Base-by-base conservation (phyloP, 2,329 filamentous ascomycete species). In the Epichloe gansuensis region DNA sequence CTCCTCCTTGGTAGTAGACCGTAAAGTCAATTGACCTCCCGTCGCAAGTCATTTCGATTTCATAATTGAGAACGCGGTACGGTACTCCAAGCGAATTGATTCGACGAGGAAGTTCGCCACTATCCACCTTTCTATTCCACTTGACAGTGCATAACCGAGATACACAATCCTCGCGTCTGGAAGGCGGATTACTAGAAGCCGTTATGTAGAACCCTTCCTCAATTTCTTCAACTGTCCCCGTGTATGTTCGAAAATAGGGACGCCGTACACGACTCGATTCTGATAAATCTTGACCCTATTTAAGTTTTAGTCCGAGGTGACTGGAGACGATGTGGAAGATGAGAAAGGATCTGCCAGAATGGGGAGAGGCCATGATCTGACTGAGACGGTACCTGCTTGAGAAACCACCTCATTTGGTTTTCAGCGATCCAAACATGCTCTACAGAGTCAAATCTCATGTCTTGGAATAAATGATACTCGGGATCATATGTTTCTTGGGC, bases 401-500 rank as follows among this genome's bases (percentile, higher is more conserved):
- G 51, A 43, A 66, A 69, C 67, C 67, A 69, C 0, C 52, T 8
- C 5, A 62, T 59, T 25, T 68, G 66, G 5, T 60, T 49, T 0
- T 0, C 0, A 0, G 58, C 63, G 1, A 2, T 48, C 12, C 56
- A 66, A 0, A 13, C 1, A 0, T 53, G 46, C 0, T 52, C 1
- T 0, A 50, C 0, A 0, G 55, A 15, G 4, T 23, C 44, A 59
- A 60, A 67, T 0, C 0, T 2, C 13, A 48, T 61, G 25, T 66
- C 59, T 0, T 12, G 5, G 0, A 1, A 0, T 0, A 25, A 34
- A 5, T 66, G 61, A 1, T 48, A 50, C 0, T 12, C n/a, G 0
- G 2, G 5, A 0, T 57, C 4, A 41, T 58, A 67, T 0, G 38
- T 1, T 0, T 15, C 1, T 0, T 1, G 0, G 8, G 46, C 46